Conservation (phyloP, 768 basidiomycete genomes). For the button mushroom (Agaricus bisporus) region DNA sequence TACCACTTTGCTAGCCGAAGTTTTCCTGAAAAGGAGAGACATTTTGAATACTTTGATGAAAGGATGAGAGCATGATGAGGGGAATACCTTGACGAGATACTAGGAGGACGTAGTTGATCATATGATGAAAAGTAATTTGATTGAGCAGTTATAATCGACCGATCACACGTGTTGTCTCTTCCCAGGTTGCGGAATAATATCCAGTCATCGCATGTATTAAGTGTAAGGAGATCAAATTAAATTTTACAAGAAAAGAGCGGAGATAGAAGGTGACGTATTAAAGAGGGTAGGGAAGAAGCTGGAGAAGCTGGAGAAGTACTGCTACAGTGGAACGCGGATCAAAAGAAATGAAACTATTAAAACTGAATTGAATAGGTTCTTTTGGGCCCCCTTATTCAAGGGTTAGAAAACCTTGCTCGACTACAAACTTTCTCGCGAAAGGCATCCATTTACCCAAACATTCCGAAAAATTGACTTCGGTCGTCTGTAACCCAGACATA, state of each 20-base stretch:
- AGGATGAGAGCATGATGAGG: neutral
- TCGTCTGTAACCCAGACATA: constrained; percentile 5
- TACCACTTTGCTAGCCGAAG: constrained; percentile 97
- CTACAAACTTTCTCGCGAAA: constrained; percentile 8
- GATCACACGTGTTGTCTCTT: too few species aligned
- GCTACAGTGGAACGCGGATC: neutral
- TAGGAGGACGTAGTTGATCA: constrained; percentile 93
- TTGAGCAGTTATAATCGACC: too few species aligned
- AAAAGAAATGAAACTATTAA: too few species aligned
- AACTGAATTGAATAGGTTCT: neutral
- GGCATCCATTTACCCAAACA: constrained; percentile 11
- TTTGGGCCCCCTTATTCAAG: neutral
- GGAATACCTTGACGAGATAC: constrained; percentile 81
- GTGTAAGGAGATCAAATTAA: too few species aligned
- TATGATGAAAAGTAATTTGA: constrained; percentile 16
- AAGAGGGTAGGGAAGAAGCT: too few species aligned
- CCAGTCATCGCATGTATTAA: too few species aligned
- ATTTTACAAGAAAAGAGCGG: too few species aligned
- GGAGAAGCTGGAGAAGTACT: too few species aligned
- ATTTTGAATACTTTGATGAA: neutral
- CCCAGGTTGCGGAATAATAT: too few species aligned
- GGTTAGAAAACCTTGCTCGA: neutral
- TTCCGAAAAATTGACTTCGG: constrained; percentile 9
- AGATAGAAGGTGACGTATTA: too few species aligned
- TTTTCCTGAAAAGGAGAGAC: constrained; percentile 52